Evolutionary conservation across 345 rosid genomes (phyloP).

Genomic region (Hypericum perforatum): DNA sequence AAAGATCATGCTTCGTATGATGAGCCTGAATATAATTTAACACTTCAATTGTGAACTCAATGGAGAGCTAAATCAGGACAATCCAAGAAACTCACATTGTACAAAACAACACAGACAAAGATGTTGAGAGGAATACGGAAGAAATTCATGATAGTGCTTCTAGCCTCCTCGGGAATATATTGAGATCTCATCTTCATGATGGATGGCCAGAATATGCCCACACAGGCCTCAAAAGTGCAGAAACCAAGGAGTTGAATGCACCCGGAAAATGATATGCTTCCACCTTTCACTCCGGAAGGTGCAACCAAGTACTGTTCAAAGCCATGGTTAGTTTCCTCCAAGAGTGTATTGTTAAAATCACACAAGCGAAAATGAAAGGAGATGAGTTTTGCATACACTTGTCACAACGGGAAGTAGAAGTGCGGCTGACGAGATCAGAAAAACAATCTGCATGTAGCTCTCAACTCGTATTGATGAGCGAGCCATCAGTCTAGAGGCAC

Average conservation of each 20-base stretch:
- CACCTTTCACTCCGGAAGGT: constrained; percentile 60
- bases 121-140: constrained; percentile 92
- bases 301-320: constrained; percentile 51
- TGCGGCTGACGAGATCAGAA: constrained; percentile 52
- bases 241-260: constrained; percentile 77
- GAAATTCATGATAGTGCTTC: constrained; percentile 98
- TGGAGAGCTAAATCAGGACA: background rate
- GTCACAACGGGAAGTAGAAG: constrained; percentile 73
- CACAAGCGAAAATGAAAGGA: constrained; percentile 2
- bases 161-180: constrained; percentile 94
- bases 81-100: constrained; percentile 53
- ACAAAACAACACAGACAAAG: constrained; percentile 78
- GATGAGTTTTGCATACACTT: constrained; percentile 34
- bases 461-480: constrained; percentile 63
- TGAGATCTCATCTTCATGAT: constrained; percentile 99
- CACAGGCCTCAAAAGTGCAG: constrained; percentile 89
- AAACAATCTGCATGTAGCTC: constrained; percentile 91
- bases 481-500: constrained; percentile 83
- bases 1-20: too few species aligned
- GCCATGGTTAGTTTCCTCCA: constrained; percentile 2
- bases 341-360: background rate
- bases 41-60: too few species aligned
- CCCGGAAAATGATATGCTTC: constrained; percentile 60
- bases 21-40: too few species aligned
- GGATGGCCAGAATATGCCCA: constrained; percentile 94